A percentile compares a stretch with the other conserved stretches of the same genome.
These are phyloP conservation scores for Plenodomus biglobosus DNA, from an alignment of 2,329 filamentous ascomycete species.

Conservation along the genomic window DNA sequence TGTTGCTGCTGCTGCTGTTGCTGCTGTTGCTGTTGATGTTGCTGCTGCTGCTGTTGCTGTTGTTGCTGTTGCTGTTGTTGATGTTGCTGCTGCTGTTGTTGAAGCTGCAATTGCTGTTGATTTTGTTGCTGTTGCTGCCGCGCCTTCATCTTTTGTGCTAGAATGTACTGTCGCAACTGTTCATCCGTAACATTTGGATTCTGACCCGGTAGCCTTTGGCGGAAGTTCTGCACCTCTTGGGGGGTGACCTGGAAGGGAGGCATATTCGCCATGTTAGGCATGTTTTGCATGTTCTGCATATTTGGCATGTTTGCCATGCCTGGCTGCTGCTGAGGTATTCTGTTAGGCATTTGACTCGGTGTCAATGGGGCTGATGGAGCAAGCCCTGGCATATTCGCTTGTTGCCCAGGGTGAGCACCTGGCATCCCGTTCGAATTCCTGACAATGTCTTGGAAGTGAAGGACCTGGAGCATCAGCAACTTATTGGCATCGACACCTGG, in stretches of 20 bases:
- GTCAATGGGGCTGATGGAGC: constrained; percentile 48
- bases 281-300: constrained; percentile 31
- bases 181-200: constrained; percentile 34
- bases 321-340: constrained; percentile 31
- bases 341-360: constrained; percentile 28
- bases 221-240: constrained; percentile 46
- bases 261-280: constrained; percentile 32
- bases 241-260: constrained; percentile 36
- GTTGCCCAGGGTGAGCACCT: constrained; percentile 22
- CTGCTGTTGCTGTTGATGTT: constrained; percentile 2
- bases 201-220: constrained; percentile 34
- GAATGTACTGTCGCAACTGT: constrained; percentile 30
- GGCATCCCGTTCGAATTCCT: constrained; percentile 25
- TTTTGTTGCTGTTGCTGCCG: constrained; percentile 21
- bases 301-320: constrained; percentile 34
- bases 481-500: constrained; percentile 31
- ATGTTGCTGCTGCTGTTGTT: constrained; percentile 25
- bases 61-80: constrained; percentile 36
- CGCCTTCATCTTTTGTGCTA: constrained; percentile 25
- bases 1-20: constrained; percentile 14
- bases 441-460: constrained; percentile 50
- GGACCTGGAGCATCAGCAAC: constrained; percentile 41
- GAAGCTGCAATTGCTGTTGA: constrained; percentile 27
- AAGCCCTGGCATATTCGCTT: constrained; percentile 21
- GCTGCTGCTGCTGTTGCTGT: constrained; percentile 14